phyloP scores from a whole-genome alignment of 345 rosid genomes.

The Aquilaria malaccensis region DNA sequence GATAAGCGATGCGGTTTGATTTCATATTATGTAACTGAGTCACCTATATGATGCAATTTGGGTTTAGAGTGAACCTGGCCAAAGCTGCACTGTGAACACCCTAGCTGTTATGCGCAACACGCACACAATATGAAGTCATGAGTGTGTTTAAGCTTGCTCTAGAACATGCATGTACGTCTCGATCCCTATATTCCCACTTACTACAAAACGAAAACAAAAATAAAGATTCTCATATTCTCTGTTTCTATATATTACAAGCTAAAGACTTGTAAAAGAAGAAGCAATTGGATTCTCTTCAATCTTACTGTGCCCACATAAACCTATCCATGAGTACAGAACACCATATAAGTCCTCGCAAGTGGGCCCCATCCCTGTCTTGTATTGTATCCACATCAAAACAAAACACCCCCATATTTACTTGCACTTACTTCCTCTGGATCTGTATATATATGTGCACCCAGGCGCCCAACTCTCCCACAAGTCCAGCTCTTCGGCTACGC shows the following conservation, averaged over 20 bases:
- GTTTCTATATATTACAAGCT: neutral
- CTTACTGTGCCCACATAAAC: constrained; percentile 18
- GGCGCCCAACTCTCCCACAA: constrained; percentile 15
- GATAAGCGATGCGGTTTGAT: too few species aligned
- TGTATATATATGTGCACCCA: constrained; percentile 18
- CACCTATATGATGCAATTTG: too few species aligned
- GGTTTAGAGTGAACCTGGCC: too few species aligned
- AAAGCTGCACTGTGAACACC: too few species aligned
- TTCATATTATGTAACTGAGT: too few species aligned
- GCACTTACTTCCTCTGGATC: neutral
- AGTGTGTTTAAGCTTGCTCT: constrained; percentile 11
- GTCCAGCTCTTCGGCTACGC: constrained; percentile 3
- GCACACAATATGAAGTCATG: constrained; percentile 11
- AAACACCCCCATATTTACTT: constrained; percentile 17
- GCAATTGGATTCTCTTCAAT: constrained; percentile 30
- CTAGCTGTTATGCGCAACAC: too few species aligned
- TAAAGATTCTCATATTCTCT: constrained; percentile 29
- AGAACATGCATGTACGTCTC: constrained; percentile 9
- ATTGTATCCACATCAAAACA: constrained; percentile 11
- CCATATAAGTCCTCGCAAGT: neutral
- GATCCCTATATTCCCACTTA: neutral
- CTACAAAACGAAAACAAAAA: constrained; percentile 13
- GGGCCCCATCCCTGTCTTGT: constrained; percentile 19
- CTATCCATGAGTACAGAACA: constrained; percentile 5
- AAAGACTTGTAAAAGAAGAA: constrained; percentile 5